Evolutionary conservation across 805 yeast genomes (phyloP), one percentile per base, ranked within the genome.

Genomic region (Wickerhamiella parazyma): DNA sequence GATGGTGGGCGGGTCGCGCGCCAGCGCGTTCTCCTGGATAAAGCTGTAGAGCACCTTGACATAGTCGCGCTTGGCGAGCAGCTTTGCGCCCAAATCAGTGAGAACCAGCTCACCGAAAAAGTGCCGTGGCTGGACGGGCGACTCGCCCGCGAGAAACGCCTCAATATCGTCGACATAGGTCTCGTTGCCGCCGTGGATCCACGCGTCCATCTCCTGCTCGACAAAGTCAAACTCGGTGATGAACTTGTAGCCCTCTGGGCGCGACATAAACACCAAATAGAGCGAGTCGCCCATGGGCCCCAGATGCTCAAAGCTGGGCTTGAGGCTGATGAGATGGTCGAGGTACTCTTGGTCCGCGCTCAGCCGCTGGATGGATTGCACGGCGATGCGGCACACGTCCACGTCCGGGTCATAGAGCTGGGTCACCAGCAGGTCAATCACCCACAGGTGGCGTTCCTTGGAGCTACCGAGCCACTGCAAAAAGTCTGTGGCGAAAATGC

Each of bases 51-150:
- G 57, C 12, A 44, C 48, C 16, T 48, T 49, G 29, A 66, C 55
- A 40, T 63, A 58, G 8, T 73, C 74, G 35, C 68, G 68, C 26
- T 71, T 64, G 24, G 71, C 67, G 38, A 89, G 67, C 39, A 78
- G 63, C 20, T 68, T 67, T 43, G 83, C 67, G 0, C 97, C 97
- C 46, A 82, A 89, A 46, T 73, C 80, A 0, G 95, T 84, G 43
- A 78, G 73, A 1, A 84, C 80, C 38, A 89, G 65, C 52, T 78
- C 83, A 12, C 84, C 82, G 59, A 83, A 85, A 52, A 89, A 82
- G 55, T 83, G 87, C 20, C 70, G 60, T 0, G 86, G 85, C 17
- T 33, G 42, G n/a, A 26, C 39, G 19, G 28, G 6, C 18, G 42
- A 40, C n/a, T 33, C 36, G 3, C 41, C 33, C 31, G 48, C 54